Percentiles rank a stretch among this genome's conserved stretches.
Evolutionary conservation across 306 rosid species (phyloP).

Genomic region (Pterocarpus santalinus): DNA sequence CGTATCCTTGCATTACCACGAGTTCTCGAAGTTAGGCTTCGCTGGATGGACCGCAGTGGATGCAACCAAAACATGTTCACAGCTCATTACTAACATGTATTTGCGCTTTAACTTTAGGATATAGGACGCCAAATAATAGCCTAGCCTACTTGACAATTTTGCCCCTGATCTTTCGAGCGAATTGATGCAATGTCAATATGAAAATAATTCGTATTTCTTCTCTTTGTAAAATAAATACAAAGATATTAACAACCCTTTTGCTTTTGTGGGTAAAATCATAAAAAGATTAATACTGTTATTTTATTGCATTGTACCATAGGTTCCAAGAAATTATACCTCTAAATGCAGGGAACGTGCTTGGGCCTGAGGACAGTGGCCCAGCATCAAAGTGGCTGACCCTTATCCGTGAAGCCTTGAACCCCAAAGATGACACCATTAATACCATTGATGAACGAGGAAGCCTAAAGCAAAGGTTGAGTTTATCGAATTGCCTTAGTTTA

Average conservation of each 20-base stretch:
- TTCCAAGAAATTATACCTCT: slow-evolving; percentile 95
- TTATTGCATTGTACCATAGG: slow-evolving; percentile 48
- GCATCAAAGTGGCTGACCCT: slow-evolving; percentile 75
- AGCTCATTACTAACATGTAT: slow-evolving; percentile 35
- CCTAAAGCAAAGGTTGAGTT: slow-evolving; percentile 54
- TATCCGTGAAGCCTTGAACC: slow-evolving; percentile 67
- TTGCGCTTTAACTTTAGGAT: slow-evolving; percentile 11
- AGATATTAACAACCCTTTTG: too few relatives aligned
- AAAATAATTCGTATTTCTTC: background rate
- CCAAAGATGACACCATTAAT: background rate
- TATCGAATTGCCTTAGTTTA: slow-evolving; percentile 51
- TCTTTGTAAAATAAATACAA: too few relatives aligned
- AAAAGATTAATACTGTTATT: too few relatives aligned
- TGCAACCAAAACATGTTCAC: slow-evolving; percentile 28
- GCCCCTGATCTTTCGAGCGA: background rate
- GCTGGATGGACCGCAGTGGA: background rate
- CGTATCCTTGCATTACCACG: too few relatives aligned
- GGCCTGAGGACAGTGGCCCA: slow-evolving; percentile 81
- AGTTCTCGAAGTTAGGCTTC: background rate
- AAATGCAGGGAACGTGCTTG: slow-evolving; percentile 87
- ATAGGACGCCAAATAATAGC: background rate
- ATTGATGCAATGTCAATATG: background rate
- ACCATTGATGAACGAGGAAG: background rate
- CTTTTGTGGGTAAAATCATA: too few relatives aligned
- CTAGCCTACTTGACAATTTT: background rate